Conservation (phyloP, 805 yeast genomes). For the Teunomyces lycoperdinae region DNA sequence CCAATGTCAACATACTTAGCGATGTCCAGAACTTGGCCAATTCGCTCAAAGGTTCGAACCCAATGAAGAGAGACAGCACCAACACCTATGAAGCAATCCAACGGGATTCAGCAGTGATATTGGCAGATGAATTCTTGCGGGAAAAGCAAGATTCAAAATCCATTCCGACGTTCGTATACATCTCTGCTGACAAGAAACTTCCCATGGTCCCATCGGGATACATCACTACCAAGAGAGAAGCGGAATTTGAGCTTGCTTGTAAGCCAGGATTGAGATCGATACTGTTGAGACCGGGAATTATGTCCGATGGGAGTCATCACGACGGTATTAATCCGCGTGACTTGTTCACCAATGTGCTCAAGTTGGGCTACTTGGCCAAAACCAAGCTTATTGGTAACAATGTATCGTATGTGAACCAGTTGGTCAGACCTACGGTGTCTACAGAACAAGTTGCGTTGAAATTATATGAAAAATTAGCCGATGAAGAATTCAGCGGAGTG, state of each 20-base stretch:
- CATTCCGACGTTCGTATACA: slow-evolving; percentile 54
- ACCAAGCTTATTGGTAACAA: slow-evolving; percentile 36
- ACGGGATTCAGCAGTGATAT: slow-evolving; percentile 60
- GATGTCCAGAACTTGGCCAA: slow-evolving; percentile 30
- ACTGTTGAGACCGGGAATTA: slow-evolving; percentile 75
- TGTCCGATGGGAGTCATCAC: slow-evolving; percentile 56
- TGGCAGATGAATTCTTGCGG: slow-evolving; percentile 56
- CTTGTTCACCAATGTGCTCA: slow-evolving; percentile 41
- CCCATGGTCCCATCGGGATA: slow-evolving; percentile 71
- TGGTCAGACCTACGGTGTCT: slow-evolving; percentile 61
- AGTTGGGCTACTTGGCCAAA: slow-evolving; percentile 44
- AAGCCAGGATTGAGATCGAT: slow-evolving; percentile 54
- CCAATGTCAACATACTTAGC: slow-evolving; percentile 35
- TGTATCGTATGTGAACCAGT: slow-evolving; percentile 38
- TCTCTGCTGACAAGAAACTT: slow-evolving; percentile 75
- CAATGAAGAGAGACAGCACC: slow-evolving; percentile 49
- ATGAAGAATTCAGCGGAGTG: slow-evolving; percentile 52
- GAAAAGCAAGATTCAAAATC: slow-evolving; percentile 11
- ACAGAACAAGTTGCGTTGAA: slow-evolving; percentile 67
- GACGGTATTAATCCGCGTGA: slow-evolving; percentile 35
- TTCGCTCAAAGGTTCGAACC: slow-evolving; percentile 53
- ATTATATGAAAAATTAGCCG: slow-evolving; percentile 53
- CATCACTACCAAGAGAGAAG: slow-evolving; percentile 70
- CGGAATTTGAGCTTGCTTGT: slow-evolving; percentile 59
- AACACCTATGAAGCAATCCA: slow-evolving; percentile 63